Base-by-base conservation (phyloP, 2,329 filamentous ascomycete genomes). In the Gremmenia infestans region DNA sequence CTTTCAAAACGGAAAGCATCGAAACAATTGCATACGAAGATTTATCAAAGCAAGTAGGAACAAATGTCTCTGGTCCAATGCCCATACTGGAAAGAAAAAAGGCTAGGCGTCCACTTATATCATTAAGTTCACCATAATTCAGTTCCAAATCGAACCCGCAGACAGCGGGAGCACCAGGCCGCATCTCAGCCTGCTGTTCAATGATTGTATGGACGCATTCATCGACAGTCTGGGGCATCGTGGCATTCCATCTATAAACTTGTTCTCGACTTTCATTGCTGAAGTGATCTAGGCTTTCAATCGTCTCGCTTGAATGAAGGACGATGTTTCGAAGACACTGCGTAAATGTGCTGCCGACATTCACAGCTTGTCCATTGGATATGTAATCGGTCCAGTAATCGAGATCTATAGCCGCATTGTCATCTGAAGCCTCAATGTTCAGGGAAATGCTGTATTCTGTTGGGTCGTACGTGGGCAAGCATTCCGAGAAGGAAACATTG, bases 311-410 rank as follows among this genome's bases (percentile, higher is more conserved):
- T 28, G 50, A 48, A 22, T 58, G 42, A 15, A 28, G 28, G 8
- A 51, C 42, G 36, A 55, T 72, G 35, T 69, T 71, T 28, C 72
- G 64, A 5, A 76, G 58, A 4, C 63, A 70, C 3, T 68, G 67
- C 5, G 72, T 57, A 47, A 75, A 75, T 0, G 70, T 72, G 40
- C 66, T 70, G 2, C 69, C 68, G 17, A 76, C 71, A 56, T 73
- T 74, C 5, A 48, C 46, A n/a, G 72, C 74, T 56, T 75, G 73
- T 4, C 61, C 61, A 56, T 72, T 69, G 0, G 72, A 75, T 15
- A 76, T 60, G 14, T 63, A 64, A 25, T 71, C 69, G 2, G 73
- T 74, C 74, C 73, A 75, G 54, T 76, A 75, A 55, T 71, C 69
- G 23, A 75, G 60, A 49, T 74, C 57, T 32, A 74, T 67, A 0